Percentiles rank a stretch among this genome's conserved stretches.
These are phyloP conservation scores for Detonula confervacea DNA, from an alignment of 352 stramenopile genomes.

Conservation along the genomic window DNA sequence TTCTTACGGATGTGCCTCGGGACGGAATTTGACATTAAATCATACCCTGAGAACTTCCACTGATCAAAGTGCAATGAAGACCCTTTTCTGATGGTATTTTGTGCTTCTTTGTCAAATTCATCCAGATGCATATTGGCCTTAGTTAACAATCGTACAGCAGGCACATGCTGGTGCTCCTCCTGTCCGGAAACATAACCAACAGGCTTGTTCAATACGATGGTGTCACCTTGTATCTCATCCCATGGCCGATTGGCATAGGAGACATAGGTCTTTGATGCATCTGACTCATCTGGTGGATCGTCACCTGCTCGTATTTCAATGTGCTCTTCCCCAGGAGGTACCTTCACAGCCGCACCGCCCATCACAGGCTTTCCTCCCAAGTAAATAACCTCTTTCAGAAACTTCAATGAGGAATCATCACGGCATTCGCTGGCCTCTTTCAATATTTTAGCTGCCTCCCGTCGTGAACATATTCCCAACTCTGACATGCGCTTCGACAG, in stretches of 20 bases:
- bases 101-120: conserved; percentile 21
- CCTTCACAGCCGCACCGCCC: conserved; percentile 51
- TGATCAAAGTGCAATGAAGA: conserved; percentile 27
- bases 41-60: conserved; percentile 28
- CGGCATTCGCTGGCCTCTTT: conserved; percentile 27
- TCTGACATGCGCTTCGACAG: conserved; percentile 76
- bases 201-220: conserved; percentile 83
- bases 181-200: conserved; percentile 75
- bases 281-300: not conserved
- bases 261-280: conserved; percentile 10
- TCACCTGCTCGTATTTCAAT: conserved; percentile 42
- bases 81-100: conserved; percentile 22
- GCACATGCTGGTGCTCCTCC: conserved; percentile 60
- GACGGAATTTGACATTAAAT: conserved; percentile 34
- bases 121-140: conserved; percentile 29
- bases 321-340: conserved; percentile 39
- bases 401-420: conserved; percentile 13
- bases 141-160: conserved; percentile 69
- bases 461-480: conserved; percentile 63
- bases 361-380: conserved; percentile 32
- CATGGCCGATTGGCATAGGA: conserved; percentile 45
- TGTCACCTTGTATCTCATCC: conserved; percentile 51
- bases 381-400: conserved; percentile 43
- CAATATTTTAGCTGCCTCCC: conserved; percentile 72
- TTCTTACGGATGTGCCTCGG: conserved; percentile 14